Evolutionary conservation across 2,329 filamentous ascomycete genomes (phyloP).

Genomic region (Aspergillus sp.): DNA sequence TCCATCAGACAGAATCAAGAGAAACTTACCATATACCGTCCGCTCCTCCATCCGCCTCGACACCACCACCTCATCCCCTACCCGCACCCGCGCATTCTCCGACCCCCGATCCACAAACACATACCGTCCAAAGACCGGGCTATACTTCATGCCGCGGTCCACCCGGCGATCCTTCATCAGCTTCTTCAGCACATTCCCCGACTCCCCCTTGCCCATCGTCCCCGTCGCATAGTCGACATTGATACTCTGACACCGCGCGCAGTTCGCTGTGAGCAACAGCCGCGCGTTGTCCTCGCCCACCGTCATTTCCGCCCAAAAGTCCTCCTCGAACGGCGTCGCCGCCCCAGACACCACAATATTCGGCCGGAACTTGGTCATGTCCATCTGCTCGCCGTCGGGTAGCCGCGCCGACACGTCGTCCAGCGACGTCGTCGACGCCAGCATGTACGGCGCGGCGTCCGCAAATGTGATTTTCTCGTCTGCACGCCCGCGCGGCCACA

Average conservation of each 20-base stretch:
- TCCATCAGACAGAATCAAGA: neutral
- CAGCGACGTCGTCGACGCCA: conserved; percentile 71
- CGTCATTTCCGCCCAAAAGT: conserved; percentile 67
- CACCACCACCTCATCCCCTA: conserved; percentile 59
- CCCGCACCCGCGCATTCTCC: conserved; percentile 42
- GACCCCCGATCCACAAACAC: conserved; percentile 55
- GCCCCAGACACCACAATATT: conserved; percentile 68
- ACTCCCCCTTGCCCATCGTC: conserved; percentile 54
- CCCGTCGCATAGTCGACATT: conserved; percentile 72
- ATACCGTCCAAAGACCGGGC: conserved; percentile 72
- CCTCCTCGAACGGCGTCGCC: conserved; percentile 62
- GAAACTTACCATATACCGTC: conserved; percentile 54
- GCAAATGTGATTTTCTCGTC: conserved; percentile 31
- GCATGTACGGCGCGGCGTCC: conserved; percentile 59
- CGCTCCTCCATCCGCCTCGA: conserved; percentile 51
- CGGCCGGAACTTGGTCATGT: conserved; percentile 69
- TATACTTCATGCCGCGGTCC: conserved; percentile 65
- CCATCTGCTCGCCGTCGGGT: conserved; percentile 50
- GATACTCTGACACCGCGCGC: conserved; percentile 65
- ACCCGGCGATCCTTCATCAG: conserved; percentile 69
- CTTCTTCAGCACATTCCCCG: conserved; percentile 65
- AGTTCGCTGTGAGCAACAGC: conserved; percentile 67
- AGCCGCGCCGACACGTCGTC: conserved; percentile 62
- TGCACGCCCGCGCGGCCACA: conserved; percentile 4
- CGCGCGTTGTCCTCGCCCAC: conserved; percentile 35